Evolutionary conservation across 768 basidiomycete species (phyloP), one percentile per base, ranked within the genome.

Genomic region (Auricularia sp.): DNA sequence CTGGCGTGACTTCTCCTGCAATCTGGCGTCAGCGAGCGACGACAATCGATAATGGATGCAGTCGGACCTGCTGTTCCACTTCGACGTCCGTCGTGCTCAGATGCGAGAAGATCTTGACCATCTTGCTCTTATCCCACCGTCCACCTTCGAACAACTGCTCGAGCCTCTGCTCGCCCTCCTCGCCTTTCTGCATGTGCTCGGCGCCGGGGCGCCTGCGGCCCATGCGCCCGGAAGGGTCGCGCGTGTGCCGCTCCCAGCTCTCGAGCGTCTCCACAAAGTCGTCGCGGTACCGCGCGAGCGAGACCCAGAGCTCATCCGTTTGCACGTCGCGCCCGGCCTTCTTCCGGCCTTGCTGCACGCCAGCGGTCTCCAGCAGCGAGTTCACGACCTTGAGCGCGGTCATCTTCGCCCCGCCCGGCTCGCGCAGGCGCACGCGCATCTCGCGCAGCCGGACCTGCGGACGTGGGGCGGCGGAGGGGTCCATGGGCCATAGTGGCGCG

Each of bases 231-330:
- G 70, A 68, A 61, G 74, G 71, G 65, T 76, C 75, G 8, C 84
- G 78, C 5, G 86, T 86, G 64, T 77, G 74, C 62, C 71, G 71
- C 73, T 92, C 89, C 82, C 84, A 85, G 59, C 73, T 73, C 70
- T 89, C 85, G 13, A 94, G 77, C 54, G 79, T 75, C 3, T 83
- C 80, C 3, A 91, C 82, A 44, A 93, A 80, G 1, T 73, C 77
- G 68, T 94, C 90, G 67, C 87, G 85, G 71, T 95, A 95, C 64
- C 91, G 79, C n/a, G 89, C 86, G 13, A 94, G 75, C 21, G 89
- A 90, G 2, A 80, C 85, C 89, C 88, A 92, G 7, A 72, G 29
- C 7, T 34, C 42, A 63, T 65, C 14, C 64, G 62, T 37, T 29
- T 59, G 56, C 24, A 44, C 64, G 21, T 62, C 65, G 24, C 61